Conservation (phyloP, 306 rosid genomes). For the Dryas alaskensis region DNA sequence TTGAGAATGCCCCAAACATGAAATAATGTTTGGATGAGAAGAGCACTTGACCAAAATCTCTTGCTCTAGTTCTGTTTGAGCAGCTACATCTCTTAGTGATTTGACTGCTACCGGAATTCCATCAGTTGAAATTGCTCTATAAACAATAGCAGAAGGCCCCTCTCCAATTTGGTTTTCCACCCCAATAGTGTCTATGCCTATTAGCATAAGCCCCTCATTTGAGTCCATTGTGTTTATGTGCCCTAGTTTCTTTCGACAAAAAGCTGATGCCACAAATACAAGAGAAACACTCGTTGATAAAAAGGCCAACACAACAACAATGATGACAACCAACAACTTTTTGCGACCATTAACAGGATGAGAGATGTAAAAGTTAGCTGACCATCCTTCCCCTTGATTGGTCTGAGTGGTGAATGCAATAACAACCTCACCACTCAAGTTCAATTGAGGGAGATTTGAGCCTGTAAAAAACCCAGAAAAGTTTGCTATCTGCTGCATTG, state of each 20-base stretch:
- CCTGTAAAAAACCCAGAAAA: neutral
- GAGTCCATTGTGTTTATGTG: neutral
- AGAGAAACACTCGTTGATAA: neutral
- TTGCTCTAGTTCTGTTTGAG: conserved; percentile 1
- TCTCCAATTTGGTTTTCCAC: conserved; percentile 9
- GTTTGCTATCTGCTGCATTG: neutral
- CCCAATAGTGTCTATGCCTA: neutral
- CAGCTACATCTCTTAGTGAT: conserved; percentile 1
- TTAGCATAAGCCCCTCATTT: neutral
- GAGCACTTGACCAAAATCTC: conserved; percentile 6
- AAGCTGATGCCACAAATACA: neutral
- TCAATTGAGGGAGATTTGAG: conserved; percentile 10
- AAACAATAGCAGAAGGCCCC: conserved; percentile 2
- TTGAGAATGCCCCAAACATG: neutral
- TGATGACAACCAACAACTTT: neutral
- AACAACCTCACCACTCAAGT: conserved; percentile 5
- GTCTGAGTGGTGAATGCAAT: conserved; percentile 8
- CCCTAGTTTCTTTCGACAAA: neutral
- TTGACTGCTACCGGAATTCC: neutral
- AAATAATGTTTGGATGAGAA: conserved; percentile 9
- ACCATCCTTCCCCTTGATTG: neutral
- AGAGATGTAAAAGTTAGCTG: conserved; percentile 2
- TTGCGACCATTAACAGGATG: neutral
- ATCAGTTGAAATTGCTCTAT: conserved; percentile 1
- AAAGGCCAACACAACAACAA: neutral